Evolutionary conservation across 768 basidiomycete genomes (phyloP).

Genomic region (Suillus occidentalis): DNA sequence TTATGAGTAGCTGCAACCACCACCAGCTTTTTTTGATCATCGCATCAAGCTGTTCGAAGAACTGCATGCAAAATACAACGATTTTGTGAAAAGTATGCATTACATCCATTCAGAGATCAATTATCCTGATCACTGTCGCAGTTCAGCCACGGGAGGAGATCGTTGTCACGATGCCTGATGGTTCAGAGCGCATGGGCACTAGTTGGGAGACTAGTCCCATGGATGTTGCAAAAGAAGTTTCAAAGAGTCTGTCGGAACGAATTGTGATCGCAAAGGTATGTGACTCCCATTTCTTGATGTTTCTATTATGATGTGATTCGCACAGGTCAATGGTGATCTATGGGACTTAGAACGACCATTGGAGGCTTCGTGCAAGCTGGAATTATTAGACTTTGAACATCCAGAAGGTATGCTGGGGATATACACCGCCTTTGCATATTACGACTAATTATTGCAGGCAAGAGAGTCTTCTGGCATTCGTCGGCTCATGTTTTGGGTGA

Average conservation of each 20-base stretch:
- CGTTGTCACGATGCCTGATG: conserved; percentile 81
- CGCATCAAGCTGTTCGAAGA: conserved; percentile 89
- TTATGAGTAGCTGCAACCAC: conserved; percentile 65
- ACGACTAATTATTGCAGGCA: conserved; percentile 48
- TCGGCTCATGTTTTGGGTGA: conserved; percentile 98
- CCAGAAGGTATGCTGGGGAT: conserved; percentile 60
- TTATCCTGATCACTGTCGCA: conserved; percentile 8
- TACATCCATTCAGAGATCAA: neutral
- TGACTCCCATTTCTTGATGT: conserved; percentile 1
- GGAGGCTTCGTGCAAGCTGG: conserved; percentile 78
- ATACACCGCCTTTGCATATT: neutral
- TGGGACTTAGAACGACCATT: conserved; percentile 97
- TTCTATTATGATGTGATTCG: conserved; percentile 8
- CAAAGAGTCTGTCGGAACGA: conserved; percentile 83
- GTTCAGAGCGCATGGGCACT: conserved; percentile 76
- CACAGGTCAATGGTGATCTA: conserved; percentile 76
- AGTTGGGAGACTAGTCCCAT: conserved; percentile 96
- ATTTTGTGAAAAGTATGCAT: conserved; percentile 67
- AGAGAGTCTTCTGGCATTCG: conserved; percentile 99
- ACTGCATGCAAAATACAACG: conserved; percentile 81
- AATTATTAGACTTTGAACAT: conserved; percentile 90
- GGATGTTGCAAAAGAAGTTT: conserved; percentile 85
- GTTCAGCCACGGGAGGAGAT: conserved; percentile 86
- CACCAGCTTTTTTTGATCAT: conserved; percentile 84
- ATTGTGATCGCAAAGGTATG: conserved; percentile 90